Base-by-base conservation (phyloP, 306 rosid genomes). In the Comarum palustre region DNA sequence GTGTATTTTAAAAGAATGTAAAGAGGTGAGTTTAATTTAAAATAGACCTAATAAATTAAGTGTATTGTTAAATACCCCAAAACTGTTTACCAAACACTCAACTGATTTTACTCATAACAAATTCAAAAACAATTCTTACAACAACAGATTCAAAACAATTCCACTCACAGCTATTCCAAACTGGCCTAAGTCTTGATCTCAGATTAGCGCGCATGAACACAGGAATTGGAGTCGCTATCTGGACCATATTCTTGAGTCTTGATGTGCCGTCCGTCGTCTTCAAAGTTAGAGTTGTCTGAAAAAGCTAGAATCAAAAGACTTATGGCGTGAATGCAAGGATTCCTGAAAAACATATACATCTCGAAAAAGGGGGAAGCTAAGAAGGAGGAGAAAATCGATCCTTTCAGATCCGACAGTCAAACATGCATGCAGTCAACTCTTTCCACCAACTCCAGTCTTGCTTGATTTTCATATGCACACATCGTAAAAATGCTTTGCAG, bases 381-480 rank as follows among this genome's bases (percentile, higher is more conserved):
- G n/a, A 2, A 25, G n/a, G 2, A 14, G 39, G 8, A 7, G 66
- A 61, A 61, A 32, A 61, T 61, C 45, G 43, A 15, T 8, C 13
- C 67, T 20, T 61, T 62, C 25, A 34, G 3, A 62, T 34, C 68
- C 19, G 38, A 62, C 68, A 62, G 68, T 62, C 68, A 62, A 62
- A 8, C 19, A 11, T 4, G 60, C n/a, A 58, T 13, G 65, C 27
- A 34, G 68, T 62, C 68, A 34, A 62, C 27, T 19, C 68, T 62
- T 62, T 31, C 41, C 34, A 59, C 65, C 41, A 59, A 59, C 68
- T 62, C 46, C 1, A 62, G 24, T 34, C 46, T 59, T 34, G 46
- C 25, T 32, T 8, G 3, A 17, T 32, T 6, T 62, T 7, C 45
- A 32, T 7, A 32, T 61, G 8, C 14, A 62, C 43, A 1, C 34